Percentiles rank a stretch among this genome's conserved stretches.
These are phyloP conservation scores for Cladosporium sp. DNA, from an alignment of 2,329 filamentous ascomycete genomes.

Conservation along the genomic window DNA sequence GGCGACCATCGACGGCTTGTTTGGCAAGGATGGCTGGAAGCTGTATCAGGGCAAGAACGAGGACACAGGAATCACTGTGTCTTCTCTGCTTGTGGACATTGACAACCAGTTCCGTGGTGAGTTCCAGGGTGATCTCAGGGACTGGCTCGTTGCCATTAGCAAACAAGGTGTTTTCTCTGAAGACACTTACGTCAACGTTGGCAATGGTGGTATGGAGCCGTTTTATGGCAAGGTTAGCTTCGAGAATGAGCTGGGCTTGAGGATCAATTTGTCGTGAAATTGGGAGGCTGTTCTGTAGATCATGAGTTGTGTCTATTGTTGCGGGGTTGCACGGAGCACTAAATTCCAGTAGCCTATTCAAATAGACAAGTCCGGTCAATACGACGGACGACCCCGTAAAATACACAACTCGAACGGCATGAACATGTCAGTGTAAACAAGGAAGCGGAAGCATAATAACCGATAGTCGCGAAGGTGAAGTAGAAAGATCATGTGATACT, in stretches of 20 bases:
- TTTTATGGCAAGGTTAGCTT: conserved; percentile 29
- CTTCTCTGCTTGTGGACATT: conserved; percentile 39
- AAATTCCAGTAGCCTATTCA: not conserved
- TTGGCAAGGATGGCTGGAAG: conserved; percentile 43
- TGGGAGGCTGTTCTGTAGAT: not conserved
- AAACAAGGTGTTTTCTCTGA: conserved; percentile 42
- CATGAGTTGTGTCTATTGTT: not conserved
- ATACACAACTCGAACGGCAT: not conserved
- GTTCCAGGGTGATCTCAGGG: conserved; percentile 46
- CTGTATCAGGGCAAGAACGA: conserved; percentile 47
- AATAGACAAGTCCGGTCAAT: not conserved
- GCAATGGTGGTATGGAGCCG: conserved; percentile 43
- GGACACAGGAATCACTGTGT: conserved; percentile 48
- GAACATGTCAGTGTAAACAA: too few species aligned
- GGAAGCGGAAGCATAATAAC: not conserved
- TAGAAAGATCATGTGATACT: not conserved
- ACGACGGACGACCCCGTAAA: not conserved
- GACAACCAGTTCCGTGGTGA: conserved; percentile 43
- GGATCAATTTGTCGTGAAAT: conserved; percentile 15
- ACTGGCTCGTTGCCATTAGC: conserved; percentile 45
- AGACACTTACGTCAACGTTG: conserved; percentile 47
- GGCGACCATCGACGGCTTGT: conserved; percentile 41
- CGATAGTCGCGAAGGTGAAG: not conserved
- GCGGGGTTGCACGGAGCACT: not conserved
- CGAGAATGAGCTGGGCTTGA: conserved; percentile 25